Evolutionary conservation across 2,329 filamentous ascomycete genomes (phyloP), one percentile per base, ranked within the genome.

Genomic region (Aureobasidium pullulans): DNA sequence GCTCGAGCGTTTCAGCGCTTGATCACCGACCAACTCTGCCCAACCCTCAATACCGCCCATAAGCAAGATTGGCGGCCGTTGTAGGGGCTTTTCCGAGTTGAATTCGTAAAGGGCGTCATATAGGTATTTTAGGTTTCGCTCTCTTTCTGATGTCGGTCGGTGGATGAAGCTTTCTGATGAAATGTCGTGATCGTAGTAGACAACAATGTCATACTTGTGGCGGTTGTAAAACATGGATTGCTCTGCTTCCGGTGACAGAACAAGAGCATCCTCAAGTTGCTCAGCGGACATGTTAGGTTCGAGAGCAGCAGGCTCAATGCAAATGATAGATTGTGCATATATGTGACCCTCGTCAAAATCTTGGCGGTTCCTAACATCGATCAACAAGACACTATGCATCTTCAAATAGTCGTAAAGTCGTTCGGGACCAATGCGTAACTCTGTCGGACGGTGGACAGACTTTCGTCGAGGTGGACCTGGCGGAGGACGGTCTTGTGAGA

Each of bases 281-380:
- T 86, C 83, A 1, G 82, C 84, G 15, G 84, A 87, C 65, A 84
- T 79, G 34, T 83, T 86, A 46, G 86, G 82, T 58, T 89, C 83
- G 49, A 90, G 72, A 9, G 87, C 82, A 46, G 95, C 82, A 28
- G 92, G 90, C 67, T 99, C 94, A 62, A 99, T 83, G 71, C 94
- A 99, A 46, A 99, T 90, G 40, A 91, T 89, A 6, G 84, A 86
- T 59, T 86, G 86, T 6, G 88, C 85, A 76, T 88, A 88, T 63
- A 99, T 91, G 70, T 99, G 94, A 0, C 94, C 94, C 49, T 87
- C 81, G 65, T 97, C 90, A 69, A 89, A 99, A 8, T 88, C 83
- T 57, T 88, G 84, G 29, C 94, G 85, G 59, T 83, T 78, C 40
- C 94, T 86, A 43, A 96, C 84, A 71, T 99, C 94, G 64, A 99